Conservation (phyloP, 2,329 filamentous ascomycete genomes). For the Didymella segeticola region DNA sequence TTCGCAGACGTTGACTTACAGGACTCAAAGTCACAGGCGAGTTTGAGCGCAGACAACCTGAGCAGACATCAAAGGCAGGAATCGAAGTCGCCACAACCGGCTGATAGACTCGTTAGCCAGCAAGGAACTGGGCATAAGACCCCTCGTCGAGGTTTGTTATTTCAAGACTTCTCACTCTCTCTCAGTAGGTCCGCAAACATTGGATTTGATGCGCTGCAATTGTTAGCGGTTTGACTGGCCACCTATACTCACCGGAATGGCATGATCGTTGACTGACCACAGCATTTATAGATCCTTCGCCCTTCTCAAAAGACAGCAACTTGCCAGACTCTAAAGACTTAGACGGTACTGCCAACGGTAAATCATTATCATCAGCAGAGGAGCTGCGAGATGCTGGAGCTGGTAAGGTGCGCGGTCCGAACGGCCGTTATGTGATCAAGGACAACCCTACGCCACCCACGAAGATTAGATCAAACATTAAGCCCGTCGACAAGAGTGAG, state of each 20-base stretch:
- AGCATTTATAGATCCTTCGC: neutral
- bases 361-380: neutral
- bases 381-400: slow-evolving; percentile 14
- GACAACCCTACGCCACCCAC: neutral
- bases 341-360: neutral
- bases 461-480: neutral
- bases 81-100: neutral
- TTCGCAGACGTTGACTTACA: neutral
- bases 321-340: no score
- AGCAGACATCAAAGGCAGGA: neutral
- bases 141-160: slow-evolving; percentile 11
- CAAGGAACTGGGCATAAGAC: neutral
- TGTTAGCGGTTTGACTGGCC: neutral
- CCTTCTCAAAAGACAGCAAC: neutral
- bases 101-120: neutral
- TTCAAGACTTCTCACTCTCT: slow-evolving; percentile 4
- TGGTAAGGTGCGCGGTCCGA: slow-evolving; percentile 25
- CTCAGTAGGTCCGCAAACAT: neutral
- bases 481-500: slow-evolving; percentile 7
- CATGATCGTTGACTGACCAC: neutral
- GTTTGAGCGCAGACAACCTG: neutral
- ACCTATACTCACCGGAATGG: neutral
- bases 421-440: slow-evolving; percentile 24
- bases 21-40: neutral
- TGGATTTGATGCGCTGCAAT: neutral